Evolutionary conservation across 164 flowering plant genomes (phyloP).

Genomic region (Paratinospora sagittata): DNA sequence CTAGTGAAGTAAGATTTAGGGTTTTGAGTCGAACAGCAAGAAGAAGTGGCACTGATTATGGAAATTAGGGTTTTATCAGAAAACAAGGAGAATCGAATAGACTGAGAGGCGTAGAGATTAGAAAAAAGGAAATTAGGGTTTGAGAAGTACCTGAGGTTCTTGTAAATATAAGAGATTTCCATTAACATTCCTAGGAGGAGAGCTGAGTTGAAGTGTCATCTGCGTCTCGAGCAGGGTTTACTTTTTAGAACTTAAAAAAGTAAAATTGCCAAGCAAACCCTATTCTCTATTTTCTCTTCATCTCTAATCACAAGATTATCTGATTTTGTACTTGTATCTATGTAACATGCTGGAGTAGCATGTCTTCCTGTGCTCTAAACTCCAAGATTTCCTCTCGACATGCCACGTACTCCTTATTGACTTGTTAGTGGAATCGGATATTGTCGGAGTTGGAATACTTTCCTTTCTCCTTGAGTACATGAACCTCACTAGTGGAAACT

Average conservation of each 20-base stretch:
- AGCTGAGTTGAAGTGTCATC: neutral
- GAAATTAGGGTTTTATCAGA: slow-evolving; percentile 19
- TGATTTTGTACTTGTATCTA: too few species aligned
- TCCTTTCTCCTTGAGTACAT: neutral
- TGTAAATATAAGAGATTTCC: slow-evolving; percentile 6
- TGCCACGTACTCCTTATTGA: too few species aligned
- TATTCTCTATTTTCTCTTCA: too few species aligned
- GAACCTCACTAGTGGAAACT: too few species aligned
- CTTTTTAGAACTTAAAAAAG: neutral
- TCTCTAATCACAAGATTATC: too few species aligned
- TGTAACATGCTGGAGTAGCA: too few species aligned
- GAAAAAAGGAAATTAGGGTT: neutral
- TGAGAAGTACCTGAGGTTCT: slow-evolving; percentile 19
- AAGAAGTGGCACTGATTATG: too few species aligned
- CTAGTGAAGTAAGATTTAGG: neutral
- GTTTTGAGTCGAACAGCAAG: neutral
- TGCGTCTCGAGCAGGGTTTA: slow-evolving; percentile 4
- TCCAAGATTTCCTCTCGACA: too few species aligned
- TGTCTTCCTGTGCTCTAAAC: too few species aligned
- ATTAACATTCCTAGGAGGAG: neutral
- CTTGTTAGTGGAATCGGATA: too few species aligned
- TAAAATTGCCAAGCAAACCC: too few species aligned
- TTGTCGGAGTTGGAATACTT: neutral
- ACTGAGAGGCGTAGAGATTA: too few species aligned
- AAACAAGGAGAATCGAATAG: neutral